Base-by-base conservation (phyloP, 495 filamentous ascomycete species). In the Aspergillus wentii region DNA sequence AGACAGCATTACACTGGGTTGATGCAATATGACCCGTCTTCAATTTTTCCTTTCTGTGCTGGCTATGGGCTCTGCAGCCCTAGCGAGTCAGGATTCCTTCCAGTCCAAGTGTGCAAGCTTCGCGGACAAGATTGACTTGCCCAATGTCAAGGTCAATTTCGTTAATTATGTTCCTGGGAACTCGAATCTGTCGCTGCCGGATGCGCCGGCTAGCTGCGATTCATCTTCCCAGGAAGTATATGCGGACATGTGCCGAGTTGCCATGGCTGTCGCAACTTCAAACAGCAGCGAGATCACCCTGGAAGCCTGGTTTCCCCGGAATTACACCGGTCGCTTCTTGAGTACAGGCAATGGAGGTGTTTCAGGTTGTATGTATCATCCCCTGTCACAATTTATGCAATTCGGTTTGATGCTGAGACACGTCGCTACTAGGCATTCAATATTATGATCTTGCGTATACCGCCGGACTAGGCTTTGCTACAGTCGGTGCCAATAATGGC, bases 331-430 rank as follows among this genome's bases (percentile, higher is more conserved):
- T 6, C 64, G 74, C 4, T 73, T 78, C 44, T 30, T 78, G 28
- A 62, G 64, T 8, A 79, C 76, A 0, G 77, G 77, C 2, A 79
- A 79, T 43, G 74, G 75, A 4, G 77, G 76, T 17, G 61, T 75
- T 18, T 66, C 64, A 38, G 75, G 76, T 8, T 78, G 76, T 64
- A 63, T 52, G 68, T 50, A 1, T 28, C 10, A 23, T n/a, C 9
- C 19, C 14, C 5, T 21, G 19, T 8, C n/a, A 5, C 11, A 13
- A 17, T 11, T 27, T 6, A n/a, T 13, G 9, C 32, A 10, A 35
- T 10, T 22, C 3, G 14, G 13, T 14, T 9, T 17, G 9, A 5
- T 4, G 31, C 43, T 57, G 33, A 44, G 25, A 23, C n/a, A 33
- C 14, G 9, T 13, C n/a, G 25, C n/a, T 25, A 17, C 0, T 27